Base-by-base conservation (phyloP, 805 yeast species). In the Cyberlindnera americana region DNA sequence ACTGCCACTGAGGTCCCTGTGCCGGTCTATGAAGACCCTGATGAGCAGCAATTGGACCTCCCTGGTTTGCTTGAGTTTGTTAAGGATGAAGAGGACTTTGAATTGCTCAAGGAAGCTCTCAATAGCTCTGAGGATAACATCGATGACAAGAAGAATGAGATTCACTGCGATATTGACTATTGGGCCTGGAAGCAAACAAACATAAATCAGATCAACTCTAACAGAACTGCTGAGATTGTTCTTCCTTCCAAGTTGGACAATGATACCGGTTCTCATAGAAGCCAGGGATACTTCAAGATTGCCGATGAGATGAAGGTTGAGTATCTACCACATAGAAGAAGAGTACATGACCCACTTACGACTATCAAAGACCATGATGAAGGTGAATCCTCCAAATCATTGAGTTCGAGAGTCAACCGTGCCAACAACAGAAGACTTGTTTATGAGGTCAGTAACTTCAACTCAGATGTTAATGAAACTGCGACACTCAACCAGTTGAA, bases 391-490 rank as follows among this genome's bases (percentile, higher is more conserved):
- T 44, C 64, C 21, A 70, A 66, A 40, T 58, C 72, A 9, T 82
- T 82, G 46, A 83, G 89, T 44, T 86, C 95, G 4, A 78, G 96
- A 56, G 83, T 81, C 38, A 88, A 84, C 57, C 76, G 96, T 56
- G 95, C 93, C 13, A 81, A 82, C 50, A 86, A 85, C 54, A 78
- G 96, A 64, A 73, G 96, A 47, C 81, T 85, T 55, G 96, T 85
- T 4, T 96, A 93, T 19, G 96, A 86, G 59, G 82, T 88, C 29
- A 83, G 81, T 53, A 87, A 90, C 49, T 72, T 86, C 50, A 93
- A 93, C 29, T 72, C 87, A 3, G 95, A 86, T 52, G 21, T 40
- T 2, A 80, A 85, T 1, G 97, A 88, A 53, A 73, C 86, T 6
- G 66, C 90, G 50, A 82, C 86, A 31, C 73, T 88, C 64, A 91